Percentiles rank a stretch among this genome's conserved stretches.
Evolutionary conservation across 768 basidiomycete species (phyloP).

Genomic region (Amylocystis lapponica): DNA sequence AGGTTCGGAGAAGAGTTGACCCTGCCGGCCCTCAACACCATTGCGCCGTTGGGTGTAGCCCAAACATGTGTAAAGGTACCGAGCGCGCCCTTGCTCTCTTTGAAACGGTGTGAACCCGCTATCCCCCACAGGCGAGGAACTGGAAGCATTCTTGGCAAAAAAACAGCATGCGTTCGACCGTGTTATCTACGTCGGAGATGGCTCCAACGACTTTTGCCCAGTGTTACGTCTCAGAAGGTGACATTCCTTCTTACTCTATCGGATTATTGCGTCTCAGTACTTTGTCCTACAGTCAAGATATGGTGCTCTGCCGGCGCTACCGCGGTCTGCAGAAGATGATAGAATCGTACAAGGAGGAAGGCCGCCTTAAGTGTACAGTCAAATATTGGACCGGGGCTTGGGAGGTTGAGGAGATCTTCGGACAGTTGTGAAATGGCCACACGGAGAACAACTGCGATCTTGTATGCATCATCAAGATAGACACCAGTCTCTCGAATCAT

Average conservation of each 20-base stretch:
- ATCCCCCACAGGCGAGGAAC: conserved; percentile 68
- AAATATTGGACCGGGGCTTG: conserved; percentile 92
- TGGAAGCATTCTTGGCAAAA: conserved; percentile 71
- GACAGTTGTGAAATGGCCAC: conserved; percentile 15
- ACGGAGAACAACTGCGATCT: no score
- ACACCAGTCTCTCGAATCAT: no score
- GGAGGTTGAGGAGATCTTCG: conserved; percentile 88
- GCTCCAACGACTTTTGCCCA: conserved; percentile 94
- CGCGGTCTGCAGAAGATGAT: conserved; percentile 81
- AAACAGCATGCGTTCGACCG: conserved; percentile 63
- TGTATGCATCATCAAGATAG: no score
- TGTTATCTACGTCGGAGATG: conserved; percentile 90
- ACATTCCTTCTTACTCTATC: not conserved
- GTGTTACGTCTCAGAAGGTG: conserved; percentile 74
- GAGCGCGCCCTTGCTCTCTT: not conserved
- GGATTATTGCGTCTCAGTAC: not conserved
- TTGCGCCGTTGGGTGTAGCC: conserved; percentile 84
- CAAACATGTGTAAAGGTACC: conserved; percentile 97
- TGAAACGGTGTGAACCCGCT: not conserved
- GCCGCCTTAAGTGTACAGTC: conserved; percentile 66
- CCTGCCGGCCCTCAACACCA: conserved; percentile 73
- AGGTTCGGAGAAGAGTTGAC: conserved; percentile 69
- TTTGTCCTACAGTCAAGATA: conserved; percentile 59
- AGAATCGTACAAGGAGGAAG: conserved; percentile 53
- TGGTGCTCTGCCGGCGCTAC: conserved; percentile 71